Evolutionary conservation across 73 alveolate genomes (phyloP), one percentile per base, ranked within the genome.

Genomic region (Paramecium primaurelia): DNA sequence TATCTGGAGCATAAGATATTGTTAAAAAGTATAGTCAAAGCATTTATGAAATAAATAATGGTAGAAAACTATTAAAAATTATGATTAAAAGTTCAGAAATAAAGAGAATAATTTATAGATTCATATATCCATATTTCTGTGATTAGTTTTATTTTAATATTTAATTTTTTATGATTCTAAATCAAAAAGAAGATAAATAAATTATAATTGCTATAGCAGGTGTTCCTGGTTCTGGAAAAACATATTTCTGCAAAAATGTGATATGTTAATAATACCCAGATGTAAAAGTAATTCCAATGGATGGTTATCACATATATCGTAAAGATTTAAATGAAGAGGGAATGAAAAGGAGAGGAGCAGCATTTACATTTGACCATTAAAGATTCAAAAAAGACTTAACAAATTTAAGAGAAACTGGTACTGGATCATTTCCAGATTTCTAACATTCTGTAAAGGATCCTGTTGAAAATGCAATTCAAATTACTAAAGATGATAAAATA

Each of bases 141-240:
- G 49, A 14, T 40, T 12, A 40, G 1, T 8, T 5, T 40, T 40
- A 49, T 12, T 49, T 49, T 7, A 40, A 6, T 40, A 40, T 40
- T 40, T 0, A 8, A 40, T 40, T 40, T 40, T 40, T 7, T 40
- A 40, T 40, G 49, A 40, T 40, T 40, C 25, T 64, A 34, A 64
- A 64, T 34, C 26, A 32, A 2, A 64, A 64, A 12, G 42, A 64
- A 28, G 84, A 26, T 8, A 89, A 71, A 28, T 37, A 89, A 89
- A 71, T 47, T 28, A 36, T 89, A 3, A 71, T 89, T 1, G 94
- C 92, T 20, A 51, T 89, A 42, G 94, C 84, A 16, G 94, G 94
- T 9, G 88, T 89, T 42, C 94, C 94, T 12, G 94, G 94, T 1
- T 58, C 92, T 8, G 94, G 94, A 32, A 89, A 89, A 64, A 71